Percentiles rank a stretch among this genome's conserved stretches.
These are phyloP conservation scores for Claviceps maximensis DNA, from an alignment of 2,329 filamentous ascomycete genomes.

Conservation along the genomic window DNA sequence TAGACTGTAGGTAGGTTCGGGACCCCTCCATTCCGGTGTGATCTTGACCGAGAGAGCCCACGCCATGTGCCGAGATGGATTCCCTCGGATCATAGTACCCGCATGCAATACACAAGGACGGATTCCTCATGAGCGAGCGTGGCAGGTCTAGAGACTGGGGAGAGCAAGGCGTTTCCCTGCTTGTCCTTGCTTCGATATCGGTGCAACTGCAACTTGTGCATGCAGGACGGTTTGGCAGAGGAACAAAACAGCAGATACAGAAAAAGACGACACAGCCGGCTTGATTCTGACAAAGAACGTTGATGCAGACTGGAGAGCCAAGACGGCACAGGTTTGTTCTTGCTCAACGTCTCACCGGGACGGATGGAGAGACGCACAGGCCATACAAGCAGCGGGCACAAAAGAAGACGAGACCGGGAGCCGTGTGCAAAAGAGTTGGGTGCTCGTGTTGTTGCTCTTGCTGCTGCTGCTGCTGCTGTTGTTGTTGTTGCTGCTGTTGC, in stretches of 20 bases:
- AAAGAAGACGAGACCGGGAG: not conserved
- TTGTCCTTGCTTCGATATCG: not conserved
- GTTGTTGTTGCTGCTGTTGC: not conserved
- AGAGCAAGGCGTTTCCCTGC: not conserved
- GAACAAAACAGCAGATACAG: not conserved
- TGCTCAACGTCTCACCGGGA: not conserved
- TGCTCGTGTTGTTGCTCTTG: too few species aligned
- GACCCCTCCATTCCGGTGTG: not conserved
- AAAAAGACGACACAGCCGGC: not conserved
- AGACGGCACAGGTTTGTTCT: not conserved
- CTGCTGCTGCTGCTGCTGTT: not conserved
- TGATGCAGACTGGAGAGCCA: not conserved
- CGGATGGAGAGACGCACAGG: too few species aligned
- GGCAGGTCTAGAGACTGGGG: not conserved
- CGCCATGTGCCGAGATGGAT: not conserved
- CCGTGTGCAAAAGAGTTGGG: too few species aligned
- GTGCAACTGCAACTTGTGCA: not conserved
- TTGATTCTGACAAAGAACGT: too few species aligned
- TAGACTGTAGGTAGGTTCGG: too few species aligned
- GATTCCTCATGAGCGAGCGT: not conserved
- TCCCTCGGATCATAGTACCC: not conserved
- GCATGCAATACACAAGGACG: not conserved
- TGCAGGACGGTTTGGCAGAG: conserved; percentile 1
- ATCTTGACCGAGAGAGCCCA: not conserved
- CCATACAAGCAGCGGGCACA: not conserved